These are phyloP conservation scores for Gynandropsis gynandra DNA, from an alignment of 345 rosid genomes.

Conservation along the genomic window DNA sequence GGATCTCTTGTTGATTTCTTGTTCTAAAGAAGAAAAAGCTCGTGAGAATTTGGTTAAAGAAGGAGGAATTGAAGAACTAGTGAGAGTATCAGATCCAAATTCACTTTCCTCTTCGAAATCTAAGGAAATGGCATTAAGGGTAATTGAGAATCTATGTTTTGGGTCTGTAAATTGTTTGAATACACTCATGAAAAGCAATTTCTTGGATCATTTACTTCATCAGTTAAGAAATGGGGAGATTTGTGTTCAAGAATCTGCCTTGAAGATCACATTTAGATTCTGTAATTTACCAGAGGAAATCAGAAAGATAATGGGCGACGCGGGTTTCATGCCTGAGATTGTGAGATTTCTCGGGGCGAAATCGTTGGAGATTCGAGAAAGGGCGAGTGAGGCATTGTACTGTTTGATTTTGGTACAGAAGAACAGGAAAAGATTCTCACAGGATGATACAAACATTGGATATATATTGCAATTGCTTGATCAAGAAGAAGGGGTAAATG, in stretches of 20 bases:
- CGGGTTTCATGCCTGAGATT: conserved; percentile 63
- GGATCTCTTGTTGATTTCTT: conserved; percentile 53
- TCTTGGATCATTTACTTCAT: conserved; percentile 40
- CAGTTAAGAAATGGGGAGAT: conserved; percentile 44
- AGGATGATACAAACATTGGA: conserved; percentile 48
- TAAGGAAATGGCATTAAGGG: conserved; percentile 46
- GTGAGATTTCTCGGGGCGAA: conserved; percentile 57
- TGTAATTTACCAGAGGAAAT: conserved; percentile 43
- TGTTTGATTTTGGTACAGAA: conserved; percentile 40
- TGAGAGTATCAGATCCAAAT: conserved; percentile 44
- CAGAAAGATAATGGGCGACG: conserved; percentile 46
- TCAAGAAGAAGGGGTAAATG: conserved; percentile 34
- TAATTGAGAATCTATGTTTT: conserved; percentile 54
- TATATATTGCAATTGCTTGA: conserved; percentile 49
- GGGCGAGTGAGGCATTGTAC: conserved; percentile 54
- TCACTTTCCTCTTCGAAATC: conserved; percentile 35
- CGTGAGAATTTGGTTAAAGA: conserved; percentile 40
- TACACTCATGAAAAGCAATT: conserved; percentile 36
- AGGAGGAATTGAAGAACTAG: conserved; percentile 50
- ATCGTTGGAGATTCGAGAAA: conserved; percentile 49
- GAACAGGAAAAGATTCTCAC: conserved; percentile 48
- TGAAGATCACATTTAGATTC: conserved; percentile 50
- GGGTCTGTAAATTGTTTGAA: conserved; percentile 30
- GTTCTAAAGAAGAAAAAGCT: conserved; percentile 45
- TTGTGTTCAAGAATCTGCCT: conserved; percentile 50